Percentiles rank a stretch among this genome's conserved stretches.
These are phyloP conservation scores for Trametes elegans DNA, from an alignment of 768 basidiomycete species.

Conservation along the genomic window DNA sequence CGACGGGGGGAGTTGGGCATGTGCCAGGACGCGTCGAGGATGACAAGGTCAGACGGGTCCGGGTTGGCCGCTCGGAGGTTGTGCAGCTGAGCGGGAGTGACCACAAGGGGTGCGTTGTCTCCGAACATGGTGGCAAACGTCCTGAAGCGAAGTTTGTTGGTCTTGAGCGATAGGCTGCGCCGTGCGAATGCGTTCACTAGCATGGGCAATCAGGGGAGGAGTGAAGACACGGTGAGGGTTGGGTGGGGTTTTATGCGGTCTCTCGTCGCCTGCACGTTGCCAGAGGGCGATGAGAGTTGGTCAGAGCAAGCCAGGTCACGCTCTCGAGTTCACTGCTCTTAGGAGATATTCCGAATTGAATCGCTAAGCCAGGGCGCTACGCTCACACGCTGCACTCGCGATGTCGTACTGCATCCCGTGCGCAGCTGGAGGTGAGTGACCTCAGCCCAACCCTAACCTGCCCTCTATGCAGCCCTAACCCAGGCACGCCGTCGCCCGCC, in stretches of 20 bases:
- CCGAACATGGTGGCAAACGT: slow-evolving; percentile 30
- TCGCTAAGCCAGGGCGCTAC: no score
- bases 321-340: no score
- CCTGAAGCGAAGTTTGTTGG: background rate
- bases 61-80: slow-evolving; percentile 7
- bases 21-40: slow-evolving; percentile 86
- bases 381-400: no score
- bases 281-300: no score
- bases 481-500: background rate
- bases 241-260: no score
- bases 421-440: background rate
- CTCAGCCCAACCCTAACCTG: slow-evolving; percentile 16
- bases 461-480: background rate
- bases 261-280: no score
- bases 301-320: no score
- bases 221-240: background rate
- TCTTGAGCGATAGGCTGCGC: background rate
- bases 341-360: background rate
- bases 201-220: background rate
- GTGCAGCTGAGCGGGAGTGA: slow-evolving; percentile 50
- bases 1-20: slow-evolving; percentile 87
- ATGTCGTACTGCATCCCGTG: background rate
- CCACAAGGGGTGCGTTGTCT: slow-evolving; percentile 43
- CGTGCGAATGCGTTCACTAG: background rate
- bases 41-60: slow-evolving; percentile 31